phyloP scores from a whole-genome alignment of 2,329 filamentous ascomycete genomes.

The Gliomastix tumulicola region DNA sequence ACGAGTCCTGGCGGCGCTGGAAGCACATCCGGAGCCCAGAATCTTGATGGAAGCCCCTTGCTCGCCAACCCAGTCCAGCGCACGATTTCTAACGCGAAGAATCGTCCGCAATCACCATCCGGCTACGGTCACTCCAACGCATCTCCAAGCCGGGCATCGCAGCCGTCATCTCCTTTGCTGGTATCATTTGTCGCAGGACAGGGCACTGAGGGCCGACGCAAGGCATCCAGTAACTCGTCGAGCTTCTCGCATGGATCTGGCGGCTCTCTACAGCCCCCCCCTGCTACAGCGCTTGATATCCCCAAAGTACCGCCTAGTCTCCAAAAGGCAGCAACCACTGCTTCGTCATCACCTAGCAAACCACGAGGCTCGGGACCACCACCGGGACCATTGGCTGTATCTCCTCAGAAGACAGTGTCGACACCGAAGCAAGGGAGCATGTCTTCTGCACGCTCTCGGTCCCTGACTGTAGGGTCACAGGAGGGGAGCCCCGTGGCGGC shows the following conservation, averaged over 20 bases:
- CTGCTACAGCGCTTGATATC: slow-evolving; percentile 61
- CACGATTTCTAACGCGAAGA: slow-evolving; percentile 78
- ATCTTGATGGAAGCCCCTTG: slow-evolving; percentile 79
- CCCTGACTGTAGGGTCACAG: slow-evolving; percentile 88
- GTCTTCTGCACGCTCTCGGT: slow-evolving; percentile 67
- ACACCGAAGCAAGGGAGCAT: slow-evolving; percentile 56
- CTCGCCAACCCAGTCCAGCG: slow-evolving; percentile 74
- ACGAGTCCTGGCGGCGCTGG: slow-evolving; percentile 34
- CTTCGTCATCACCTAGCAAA: slow-evolving; percentile 50
- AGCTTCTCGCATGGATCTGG: slow-evolving; percentile 72
- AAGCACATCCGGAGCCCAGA: slow-evolving; percentile 53
- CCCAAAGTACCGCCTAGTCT: slow-evolving; percentile 54
- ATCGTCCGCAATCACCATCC: slow-evolving; percentile 82
- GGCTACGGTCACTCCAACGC: slow-evolving; percentile 71
- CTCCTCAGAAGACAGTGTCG: slow-evolving; percentile 56
- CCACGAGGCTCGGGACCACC: slow-evolving; percentile 40
- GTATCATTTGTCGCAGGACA: slow-evolving; percentile 90
- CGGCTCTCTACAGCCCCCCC: slow-evolving; percentile 54
- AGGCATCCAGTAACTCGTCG: slow-evolving; percentile 86
- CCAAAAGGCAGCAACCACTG: slow-evolving; percentile 52
- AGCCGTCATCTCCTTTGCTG: slow-evolving; percentile 68
- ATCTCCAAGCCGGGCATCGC: slow-evolving; percentile 76
- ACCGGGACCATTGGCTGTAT: slow-evolving; percentile 43
- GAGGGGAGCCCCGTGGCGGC: slow-evolving; percentile 73
- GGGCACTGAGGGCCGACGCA: slow-evolving; percentile 70